Percentiles rank a stretch among this genome's conserved stretches.
phyloP scores from a whole-genome alignment of 2,329 filamentous ascomycete genomes.

The Arthroderma sp. region DNA sequence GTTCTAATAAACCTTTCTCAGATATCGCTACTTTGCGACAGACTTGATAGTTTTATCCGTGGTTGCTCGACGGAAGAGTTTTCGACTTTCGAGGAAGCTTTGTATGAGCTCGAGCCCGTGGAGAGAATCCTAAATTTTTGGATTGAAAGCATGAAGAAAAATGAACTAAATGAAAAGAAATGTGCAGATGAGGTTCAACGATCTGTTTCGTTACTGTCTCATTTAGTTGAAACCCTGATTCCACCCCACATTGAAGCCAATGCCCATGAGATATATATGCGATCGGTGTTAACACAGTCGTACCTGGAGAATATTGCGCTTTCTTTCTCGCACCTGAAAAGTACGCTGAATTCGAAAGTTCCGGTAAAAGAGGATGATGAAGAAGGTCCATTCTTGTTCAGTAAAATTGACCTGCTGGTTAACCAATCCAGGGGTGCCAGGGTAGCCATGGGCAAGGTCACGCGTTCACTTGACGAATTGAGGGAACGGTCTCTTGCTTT shows the following conservation, averaged over 20 bases:
- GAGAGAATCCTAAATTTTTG: conserved; percentile 79
- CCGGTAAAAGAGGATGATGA: conserved; percentile 54
- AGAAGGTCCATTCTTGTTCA: conserved; percentile 54
- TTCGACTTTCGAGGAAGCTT: conserved; percentile 59
- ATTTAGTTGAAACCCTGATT: conserved; percentile 71
- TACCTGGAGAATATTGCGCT: conserved; percentile 67
- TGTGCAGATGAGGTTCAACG: conserved; percentile 70
- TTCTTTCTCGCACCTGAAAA: conserved; percentile 49
- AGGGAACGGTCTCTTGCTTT: conserved; percentile 62
- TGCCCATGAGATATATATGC: conserved; percentile 69
- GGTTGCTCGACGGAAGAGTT: conserved; percentile 70
- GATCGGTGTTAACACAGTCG: conserved; percentile 60
- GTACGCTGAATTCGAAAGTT: conserved; percentile 55
- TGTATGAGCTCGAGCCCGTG: conserved; percentile 82
- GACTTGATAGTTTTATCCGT: conserved; percentile 68
- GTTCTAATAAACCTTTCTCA: conserved; percentile 74
- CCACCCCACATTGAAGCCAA: conserved; percentile 55
- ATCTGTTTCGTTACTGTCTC: conserved; percentile 74
- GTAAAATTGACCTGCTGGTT: conserved; percentile 58
- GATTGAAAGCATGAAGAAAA: conserved; percentile 70
- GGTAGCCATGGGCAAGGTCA: conserved; percentile 66
- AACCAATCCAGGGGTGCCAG: conserved; percentile 70
- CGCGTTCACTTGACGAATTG: conserved; percentile 64
- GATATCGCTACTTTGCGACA: conserved; percentile 70
- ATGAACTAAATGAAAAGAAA: conserved; percentile 74